Evolutionary conservation across 306 rosid genomes (phyloP), one percentile per base, ranked within the genome.

Genomic region (Ormosia semicastrata): DNA sequence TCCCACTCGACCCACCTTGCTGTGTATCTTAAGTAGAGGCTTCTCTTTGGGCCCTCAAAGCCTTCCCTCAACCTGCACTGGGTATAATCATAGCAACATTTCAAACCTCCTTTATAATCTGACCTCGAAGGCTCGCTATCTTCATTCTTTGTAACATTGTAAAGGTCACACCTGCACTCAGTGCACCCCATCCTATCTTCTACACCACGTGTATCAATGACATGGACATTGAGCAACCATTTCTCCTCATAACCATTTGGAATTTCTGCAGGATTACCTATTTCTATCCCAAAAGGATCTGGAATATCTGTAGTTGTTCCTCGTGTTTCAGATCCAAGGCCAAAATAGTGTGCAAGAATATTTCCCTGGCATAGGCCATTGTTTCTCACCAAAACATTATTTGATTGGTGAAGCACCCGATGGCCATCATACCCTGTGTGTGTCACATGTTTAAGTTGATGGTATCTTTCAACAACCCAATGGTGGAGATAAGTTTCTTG

Each of bases 401-500:
- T 71, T 5, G 90, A 50, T 0, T 37, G 47, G 17, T 24, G 24
- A 24, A 24, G 24, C 24, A 24, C 24, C 24, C 24, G 24, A 24
- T 24, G 24, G 1, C 32, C 60, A 52, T 58, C 65, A 32, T 46
- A 3, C 17, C 57, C 80, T 3, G 78, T 66, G 11, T 70, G 62
- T 18, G 75, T 10, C 24, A 63, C 66, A 73, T 70, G 50, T 39
- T 11, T 76, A 44, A 39, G 82, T 10, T 44, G 72, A 37, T 72
- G 37, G 77, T 73, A 91, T 44, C 86, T 76, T 1, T 0, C n/a
- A 8, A 89, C 9, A 63, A 49, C 41, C 92, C 94, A 91, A 10
- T 91, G 94, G 18, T 91, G 94, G 14, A 91, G 83, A 78, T 89
- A 91, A 70, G 94, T 85, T 70, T 91, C 92, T 0, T 85, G 81